Base-by-base conservation (phyloP, 176 grass and related monocot genomes). In the Phyllostachys edulis region DNA sequence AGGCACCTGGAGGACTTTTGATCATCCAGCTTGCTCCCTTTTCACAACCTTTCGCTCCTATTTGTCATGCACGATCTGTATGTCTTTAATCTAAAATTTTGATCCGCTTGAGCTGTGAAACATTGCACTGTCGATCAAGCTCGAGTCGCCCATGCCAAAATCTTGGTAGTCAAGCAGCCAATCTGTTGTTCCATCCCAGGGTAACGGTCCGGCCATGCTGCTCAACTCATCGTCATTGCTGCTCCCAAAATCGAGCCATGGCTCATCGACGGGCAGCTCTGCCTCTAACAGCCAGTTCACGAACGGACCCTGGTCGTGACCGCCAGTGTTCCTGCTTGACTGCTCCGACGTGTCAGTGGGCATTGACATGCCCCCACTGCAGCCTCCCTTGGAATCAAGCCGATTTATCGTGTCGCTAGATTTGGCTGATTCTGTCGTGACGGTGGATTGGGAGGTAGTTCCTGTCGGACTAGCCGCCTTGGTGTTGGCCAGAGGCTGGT, bases 81-180 rank as follows among this genome's bases (percentile, higher is more conserved):
- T 71, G 63, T 39, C 4, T 70, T 42, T 17, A 8, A n/a, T 67
- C 50, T 63, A 79, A 37, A 85, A 71, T 71, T 59, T 72, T 55
- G 51, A 71, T 73, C 76, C 79, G 32, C 54, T 44, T 80, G 83
- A 89, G 67, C 49, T 60, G 17, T 51, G 64, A 42, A 82, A 23
- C 5, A 34, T 77, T 46, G 73, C 63, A 60, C 32, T 29, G 45
- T 69, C 6, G 16, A 71, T 44, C 72, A 67, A 41, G 60, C 80
- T 60, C 9, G 68, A 63, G 80, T 80, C 66, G 65, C 61, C 79
- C 34, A 78, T 85, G 50, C 23, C 86, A 51, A 85, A 77, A 65
- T 87, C 69, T 81, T 89, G 90, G 78, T 92, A 97, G 67, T 97
- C 94, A 68, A 94, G 86, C 76, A 97, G 82, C 94, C 94, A 97